phyloP scores from a whole-genome alignment of 495 filamentous ascomycete genomes.

The Umbilicaria muhlenbergii region DNA sequence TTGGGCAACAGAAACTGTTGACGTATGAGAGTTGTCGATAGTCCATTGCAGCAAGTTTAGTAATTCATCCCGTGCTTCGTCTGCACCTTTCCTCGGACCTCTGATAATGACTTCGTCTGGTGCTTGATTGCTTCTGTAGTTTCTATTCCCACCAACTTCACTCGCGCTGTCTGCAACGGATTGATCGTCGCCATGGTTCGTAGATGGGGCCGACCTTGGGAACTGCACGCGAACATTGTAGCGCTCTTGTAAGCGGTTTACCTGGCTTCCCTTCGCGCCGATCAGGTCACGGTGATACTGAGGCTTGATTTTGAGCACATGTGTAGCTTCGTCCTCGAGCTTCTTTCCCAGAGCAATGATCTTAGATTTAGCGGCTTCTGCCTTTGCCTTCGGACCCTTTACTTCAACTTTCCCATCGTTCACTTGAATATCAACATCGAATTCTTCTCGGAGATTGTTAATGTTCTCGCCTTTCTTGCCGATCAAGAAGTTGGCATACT shows the following conservation, averaged over 20 bases:
- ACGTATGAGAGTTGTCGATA: slow-evolving; percentile 64
- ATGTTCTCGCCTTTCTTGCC: slow-evolving; percentile 87
- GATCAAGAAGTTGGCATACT: slow-evolving; percentile 85
- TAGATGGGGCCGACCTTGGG: slow-evolving; percentile 45
- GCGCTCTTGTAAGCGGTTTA: slow-evolving; percentile 58
- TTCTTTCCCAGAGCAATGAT: slow-evolving; percentile 63
- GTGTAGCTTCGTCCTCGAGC: slow-evolving; percentile 73
- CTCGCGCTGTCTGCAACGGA: slow-evolving; percentile 51
- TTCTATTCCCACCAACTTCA: slow-evolving; percentile 45
- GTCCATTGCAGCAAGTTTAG: slow-evolving; percentile 73
- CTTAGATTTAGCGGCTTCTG: slow-evolving; percentile 63
- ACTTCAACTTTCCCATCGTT: slow-evolving; percentile 54
- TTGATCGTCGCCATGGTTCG: slow-evolving; percentile 45
- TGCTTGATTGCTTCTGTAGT: slow-evolving; percentile 51
- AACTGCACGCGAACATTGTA: slow-evolving; percentile 93
- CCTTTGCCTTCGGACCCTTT: slow-evolving; percentile 62
- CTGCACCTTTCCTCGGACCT: slow-evolving; percentile 80
- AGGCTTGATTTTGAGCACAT: slow-evolving; percentile 73
- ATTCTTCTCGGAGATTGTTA: slow-evolving; percentile 86
- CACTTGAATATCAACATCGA: slow-evolving; percentile 93
- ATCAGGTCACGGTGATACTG: slow-evolving; percentile 71
- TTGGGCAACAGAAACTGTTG: slow-evolving; percentile 69
- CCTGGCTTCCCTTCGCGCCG: slow-evolving; percentile 45
- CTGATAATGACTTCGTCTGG: slow-evolving; percentile 82
- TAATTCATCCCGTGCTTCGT: slow-evolving; percentile 80